Conservation (phyloP, 148 eudicot genomes). For the Euryodendron excelsum region DNA sequence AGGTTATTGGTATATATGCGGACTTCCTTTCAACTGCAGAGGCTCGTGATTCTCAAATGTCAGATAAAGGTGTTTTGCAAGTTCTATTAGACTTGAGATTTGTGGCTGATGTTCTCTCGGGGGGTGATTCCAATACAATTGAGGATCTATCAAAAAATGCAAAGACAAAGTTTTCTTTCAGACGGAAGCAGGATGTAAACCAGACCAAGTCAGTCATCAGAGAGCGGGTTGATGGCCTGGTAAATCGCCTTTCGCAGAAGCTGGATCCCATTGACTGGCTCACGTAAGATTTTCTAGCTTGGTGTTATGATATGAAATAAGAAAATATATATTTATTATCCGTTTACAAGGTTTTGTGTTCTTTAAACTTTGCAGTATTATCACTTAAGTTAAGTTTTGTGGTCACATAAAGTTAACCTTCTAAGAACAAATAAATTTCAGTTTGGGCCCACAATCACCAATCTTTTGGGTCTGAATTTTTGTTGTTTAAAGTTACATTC, state of each 20-base stretch:
- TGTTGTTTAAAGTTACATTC: background rate
- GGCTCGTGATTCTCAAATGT: slow-evolving; percentile 43
- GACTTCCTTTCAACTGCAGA: slow-evolving; percentile 47
- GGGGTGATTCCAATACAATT: slow-evolving; percentile 47
- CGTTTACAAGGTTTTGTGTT: background rate
- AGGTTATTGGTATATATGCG: slow-evolving; percentile 67
- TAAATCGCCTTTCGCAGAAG: slow-evolving; percentile 63
- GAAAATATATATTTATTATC: background rate
- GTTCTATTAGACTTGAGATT: slow-evolving; percentile 83
- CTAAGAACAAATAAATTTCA: background rate
- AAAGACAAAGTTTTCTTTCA: slow-evolving; percentile 48
- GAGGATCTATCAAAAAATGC: slow-evolving; percentile 45
- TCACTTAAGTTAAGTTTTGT: background rate
- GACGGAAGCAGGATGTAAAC: slow-evolving; percentile 69
- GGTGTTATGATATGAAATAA: background rate
- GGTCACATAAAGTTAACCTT: background rate
- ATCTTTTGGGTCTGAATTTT: background rate
- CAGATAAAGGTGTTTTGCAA: slow-evolving; percentile 87
- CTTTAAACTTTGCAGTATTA: background rate
- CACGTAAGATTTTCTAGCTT: slow-evolving; percentile 51
- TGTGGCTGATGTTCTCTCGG: slow-evolving; percentile 77
- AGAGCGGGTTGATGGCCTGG: slow-evolving; percentile 58
- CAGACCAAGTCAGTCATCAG: slow-evolving; percentile 53
- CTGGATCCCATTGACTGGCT: slow-evolving; percentile 99
- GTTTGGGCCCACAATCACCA: background rate